These are phyloP conservation scores for Oenanthe javanica DNA, from an alignment of 140 eudicot genomes.

Conservation along the genomic window DNA sequence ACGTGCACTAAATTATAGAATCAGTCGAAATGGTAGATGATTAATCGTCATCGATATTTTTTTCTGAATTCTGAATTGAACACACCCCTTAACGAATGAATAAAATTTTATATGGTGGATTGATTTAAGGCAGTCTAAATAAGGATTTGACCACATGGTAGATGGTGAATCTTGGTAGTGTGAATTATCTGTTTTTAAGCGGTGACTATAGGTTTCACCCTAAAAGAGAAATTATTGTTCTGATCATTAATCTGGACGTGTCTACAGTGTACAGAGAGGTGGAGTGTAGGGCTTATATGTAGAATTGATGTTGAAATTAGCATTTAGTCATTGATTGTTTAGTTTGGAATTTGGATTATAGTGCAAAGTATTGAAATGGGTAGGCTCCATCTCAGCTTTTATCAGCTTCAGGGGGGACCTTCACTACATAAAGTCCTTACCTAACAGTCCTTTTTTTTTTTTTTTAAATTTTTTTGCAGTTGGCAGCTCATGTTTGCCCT, in stretches of 20 bases:
- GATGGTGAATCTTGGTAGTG: not conserved
- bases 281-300: slow-evolving; percentile 3
- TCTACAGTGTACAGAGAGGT: not conserved
- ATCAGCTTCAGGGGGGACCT: not conserved
- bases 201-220: not conserved
- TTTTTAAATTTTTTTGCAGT: not conserved
- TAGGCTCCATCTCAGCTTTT: not conserved
- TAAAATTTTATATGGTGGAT: not conserved
- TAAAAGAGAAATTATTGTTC: not conserved
- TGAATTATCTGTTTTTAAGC: not conserved
- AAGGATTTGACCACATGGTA: not conserved
- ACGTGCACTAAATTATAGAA: too few species aligned
- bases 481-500: slow-evolving; percentile 5
- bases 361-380: not conserved
- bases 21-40: too few species aligned
- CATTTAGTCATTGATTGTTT: not conserved
- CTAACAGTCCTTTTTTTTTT: slow-evolving; percentile 8
- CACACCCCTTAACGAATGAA: not conserved
- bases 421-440: not conserved
- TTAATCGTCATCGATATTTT: not conserved
- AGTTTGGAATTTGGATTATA: not conserved
- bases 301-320: not conserved
- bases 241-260: not conserved
- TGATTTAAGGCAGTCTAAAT: too few species aligned
- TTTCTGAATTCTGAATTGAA: not conserved